phyloP scores from a whole-genome alignment of 352 stramenopile species.

The Pythium apleroticum region DNA sequence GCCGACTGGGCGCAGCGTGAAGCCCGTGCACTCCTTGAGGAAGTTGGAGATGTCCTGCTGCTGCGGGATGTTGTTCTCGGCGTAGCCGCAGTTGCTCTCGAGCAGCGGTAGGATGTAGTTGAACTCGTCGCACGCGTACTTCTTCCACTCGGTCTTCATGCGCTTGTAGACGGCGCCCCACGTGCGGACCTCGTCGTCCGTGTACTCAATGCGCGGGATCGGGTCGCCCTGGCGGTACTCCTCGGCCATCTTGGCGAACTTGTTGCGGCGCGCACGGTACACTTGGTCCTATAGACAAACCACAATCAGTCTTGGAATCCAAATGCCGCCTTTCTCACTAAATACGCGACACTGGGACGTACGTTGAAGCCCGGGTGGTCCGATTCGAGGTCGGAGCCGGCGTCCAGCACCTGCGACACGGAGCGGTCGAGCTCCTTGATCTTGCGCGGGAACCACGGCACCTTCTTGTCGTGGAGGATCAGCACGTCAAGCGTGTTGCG shows the following conservation, averaged over 20 bases:
- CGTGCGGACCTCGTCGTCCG: slow-evolving; percentile 91
- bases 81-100: slow-evolving; percentile 95
- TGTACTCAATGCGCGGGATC: slow-evolving; percentile 96
- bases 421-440: slow-evolving; percentile 80
- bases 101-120: slow-evolving; percentile 94
- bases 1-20: slow-evolving; percentile 92
- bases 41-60: slow-evolving; percentile 95
- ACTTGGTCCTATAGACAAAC: slow-evolving; percentile 55
- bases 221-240: slow-evolving; percentile 89
- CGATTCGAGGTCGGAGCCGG: slow-evolving; percentile 90
- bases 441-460: slow-evolving; percentile 86
- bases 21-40: slow-evolving; percentile 91
- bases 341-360: slow-evolving; percentile 18
- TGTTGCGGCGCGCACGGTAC: slow-evolving; percentile 89
- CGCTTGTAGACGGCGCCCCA: slow-evolving; percentile 93
- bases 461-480: slow-evolving; percentile 94
- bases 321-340: not conserved
- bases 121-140: slow-evolving; percentile 97
- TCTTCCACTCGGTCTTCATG: slow-evolving; percentile 92
- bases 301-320: not conserved
- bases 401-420: slow-evolving; percentile 89
- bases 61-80: slow-evolving; percentile 94
- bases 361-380: slow-evolving; percentile 96
- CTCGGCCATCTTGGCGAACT: slow-evolving; percentile 88
- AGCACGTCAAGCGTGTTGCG: slow-evolving; percentile 89